A percentile compares a stretch with the other conserved stretches of the same genome.
Conservation (phyloP, 768 basidiomycete species). For the Lactifluus pinguis region DNA sequence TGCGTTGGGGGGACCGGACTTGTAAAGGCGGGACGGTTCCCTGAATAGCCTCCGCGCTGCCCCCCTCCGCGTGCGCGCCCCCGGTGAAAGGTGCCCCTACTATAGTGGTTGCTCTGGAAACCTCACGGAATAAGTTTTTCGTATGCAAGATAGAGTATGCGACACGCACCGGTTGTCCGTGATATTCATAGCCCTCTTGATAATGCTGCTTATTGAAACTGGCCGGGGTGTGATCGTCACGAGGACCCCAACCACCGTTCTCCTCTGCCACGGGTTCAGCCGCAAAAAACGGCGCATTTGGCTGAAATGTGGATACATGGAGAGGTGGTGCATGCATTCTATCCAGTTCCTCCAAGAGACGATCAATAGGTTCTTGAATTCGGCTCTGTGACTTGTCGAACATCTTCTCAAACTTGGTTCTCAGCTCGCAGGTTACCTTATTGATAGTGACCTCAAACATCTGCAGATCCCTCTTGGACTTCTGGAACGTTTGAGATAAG, state of each 20-base stretch:
- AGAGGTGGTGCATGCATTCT: not conserved
- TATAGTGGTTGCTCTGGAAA: not conserved
- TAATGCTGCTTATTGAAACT: not conserved
- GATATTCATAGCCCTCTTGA: not conserved
- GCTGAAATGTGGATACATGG: not conserved
- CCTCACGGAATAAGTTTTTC: not conserved
- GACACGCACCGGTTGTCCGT: constrained; percentile 3
- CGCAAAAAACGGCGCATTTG: not conserved
- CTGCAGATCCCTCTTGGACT: constrained; percentile 8
- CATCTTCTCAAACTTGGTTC: constrained; percentile 1
- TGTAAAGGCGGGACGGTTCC: not conserved
- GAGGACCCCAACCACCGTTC: not conserved
- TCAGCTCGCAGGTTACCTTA: not conserved
- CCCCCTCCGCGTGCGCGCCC: constrained; percentile 1
- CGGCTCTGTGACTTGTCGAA: constrained; percentile 3
- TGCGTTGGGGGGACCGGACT: not conserved
- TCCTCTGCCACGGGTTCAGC: not conserved
- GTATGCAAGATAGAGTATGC: not conserved
- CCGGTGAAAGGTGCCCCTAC: not conserved
- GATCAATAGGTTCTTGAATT: constrained; percentile 1
- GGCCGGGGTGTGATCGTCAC: not conserved
- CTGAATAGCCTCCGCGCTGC: constrained; percentile 1
- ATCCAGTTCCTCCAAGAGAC: constrained; percentile 7
- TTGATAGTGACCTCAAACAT: constrained; percentile 1
- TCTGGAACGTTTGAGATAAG: not conserved